Conservation (phyloP, 352 stramenopile species). For the Globisporangium mamillatum region DNA sequence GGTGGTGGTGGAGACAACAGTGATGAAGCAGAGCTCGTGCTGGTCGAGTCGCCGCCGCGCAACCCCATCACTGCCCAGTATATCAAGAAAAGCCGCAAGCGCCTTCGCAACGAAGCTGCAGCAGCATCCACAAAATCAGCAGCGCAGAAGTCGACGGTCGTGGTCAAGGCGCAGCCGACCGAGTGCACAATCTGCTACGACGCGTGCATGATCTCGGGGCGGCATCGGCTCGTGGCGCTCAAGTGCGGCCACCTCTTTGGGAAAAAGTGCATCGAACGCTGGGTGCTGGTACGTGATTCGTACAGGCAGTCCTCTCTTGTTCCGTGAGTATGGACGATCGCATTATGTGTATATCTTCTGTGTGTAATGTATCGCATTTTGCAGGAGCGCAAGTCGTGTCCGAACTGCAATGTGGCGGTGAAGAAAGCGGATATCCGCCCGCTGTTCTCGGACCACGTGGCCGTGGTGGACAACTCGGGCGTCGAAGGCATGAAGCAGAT, state of each 20-base stretch:
- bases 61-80: neutral
- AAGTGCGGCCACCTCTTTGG: slow-evolving; percentile 78
- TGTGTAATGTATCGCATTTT: neutral
- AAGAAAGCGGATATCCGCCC: slow-evolving; percentile 49
- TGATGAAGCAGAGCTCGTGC: neutral
- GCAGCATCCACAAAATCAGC: neutral
- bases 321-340: neutral
- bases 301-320: neutral
- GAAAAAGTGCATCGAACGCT: slow-evolving; percentile 74
- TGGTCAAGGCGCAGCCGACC: slow-evolving; percentile 45
- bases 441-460: slow-evolving; percentile 69
- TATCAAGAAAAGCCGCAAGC: slow-evolving; percentile 5
- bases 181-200: slow-evolving; percentile 82
- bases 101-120: neutral
- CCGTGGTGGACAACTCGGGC: slow-evolving; percentile 72
- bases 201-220: slow-evolving; percentile 47
- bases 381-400: slow-evolving; percentile 53
- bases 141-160: slow-evolving; percentile 8
- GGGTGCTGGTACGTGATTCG: slow-evolving; percentile 31
- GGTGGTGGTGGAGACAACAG: neutral
- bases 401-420: slow-evolving; percentile 59
- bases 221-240: slow-evolving; percentile 70
- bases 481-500: slow-evolving; percentile 56
- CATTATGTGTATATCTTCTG: neutral
- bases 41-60: neutral